Evolutionary conservation across 2,329 filamentous ascomycete genomes (phyloP), one percentile per base, ranked within the genome.

Genomic region (Leptographium radiaticola): DNA sequence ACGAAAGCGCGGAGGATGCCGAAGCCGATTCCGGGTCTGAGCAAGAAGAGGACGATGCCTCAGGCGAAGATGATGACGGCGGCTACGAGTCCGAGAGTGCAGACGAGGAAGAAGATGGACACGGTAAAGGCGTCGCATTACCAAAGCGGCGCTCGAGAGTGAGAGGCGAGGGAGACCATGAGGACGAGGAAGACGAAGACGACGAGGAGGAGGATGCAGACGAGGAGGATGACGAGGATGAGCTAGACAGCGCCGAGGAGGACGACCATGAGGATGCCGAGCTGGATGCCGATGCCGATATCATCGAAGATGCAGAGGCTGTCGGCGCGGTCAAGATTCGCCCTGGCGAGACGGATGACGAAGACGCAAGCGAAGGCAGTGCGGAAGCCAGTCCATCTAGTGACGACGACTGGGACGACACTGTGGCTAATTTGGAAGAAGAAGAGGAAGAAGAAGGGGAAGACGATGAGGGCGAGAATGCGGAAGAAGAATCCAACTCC

Each of bases 361-460:
- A 70, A 39, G 71, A 73, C 7, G 70, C 68, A 4, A 67, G 64
- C 47, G 68, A 69, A 31, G 67, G 66, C 4, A 64, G 61, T 13
- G 66, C 65, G 4, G 70, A 73, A 9, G 74, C 73, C 6, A 74
- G 71, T 56, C 71, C 59, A 33, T 61, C 56, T 6, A 74, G 69
- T 52, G 80, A 76, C 39, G 76, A 75, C 11, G 79, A 79, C 43
- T 82, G 77, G 66, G 79, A 83, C 53, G 76, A 76, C 33, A 79
- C 75, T 56, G 72, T 71, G 36, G 75, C 76, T 42, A 57, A 59
- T 2, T 75, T 74, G 66, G 56, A 60, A 13, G 75, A 75, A 55
- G 71, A 71, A 1, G 76, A 83, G 53, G 78, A 89, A 65, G 83
- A 87, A 59, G 88, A 94, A 68, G 87, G 93, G 53, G 77, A 90